Percentiles rank a stretch among this genome's conserved stretches.
These are phyloP conservation scores for Paramecium tetraurelia DNA, from an alignment of 73 alveolate genomes.

Conservation along the genomic window DNA sequence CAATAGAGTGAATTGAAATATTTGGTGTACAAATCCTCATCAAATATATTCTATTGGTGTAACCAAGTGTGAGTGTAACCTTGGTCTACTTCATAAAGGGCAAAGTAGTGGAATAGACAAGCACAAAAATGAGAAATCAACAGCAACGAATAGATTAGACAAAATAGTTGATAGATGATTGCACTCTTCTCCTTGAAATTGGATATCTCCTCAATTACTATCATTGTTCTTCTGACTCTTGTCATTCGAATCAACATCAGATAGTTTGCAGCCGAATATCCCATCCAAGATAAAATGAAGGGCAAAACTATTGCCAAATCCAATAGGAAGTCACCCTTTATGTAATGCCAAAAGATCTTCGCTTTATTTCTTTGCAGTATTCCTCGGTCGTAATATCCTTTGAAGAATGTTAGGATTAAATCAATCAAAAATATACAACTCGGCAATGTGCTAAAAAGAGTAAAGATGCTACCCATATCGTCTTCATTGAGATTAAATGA, in stretches of 20 bases:
- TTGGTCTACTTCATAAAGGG: not conserved
- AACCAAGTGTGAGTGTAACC: conserved; percentile 13
- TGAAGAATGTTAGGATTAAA: not conserved
- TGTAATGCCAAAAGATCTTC: conserved; percentile 31
- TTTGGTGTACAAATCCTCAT: not conserved
- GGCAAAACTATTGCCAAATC: conserved; percentile 8
- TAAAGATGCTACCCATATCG: not conserved
- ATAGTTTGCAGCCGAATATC: conserved; percentile 1
- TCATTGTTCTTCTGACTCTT: conserved; percentile 43
- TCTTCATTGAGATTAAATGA: conserved; percentile 14
- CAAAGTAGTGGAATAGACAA: conserved; percentile 34
- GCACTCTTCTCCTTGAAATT: conserved; percentile 32
- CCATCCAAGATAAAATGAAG: not conserved
- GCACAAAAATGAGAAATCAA: conserved; percentile 45
- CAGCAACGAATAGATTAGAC: conserved; percentile 2
- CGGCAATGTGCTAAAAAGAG: conserved; percentile 9
- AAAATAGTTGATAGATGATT: not conserved
- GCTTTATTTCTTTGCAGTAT: not conserved
- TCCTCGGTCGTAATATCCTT: conserved; percentile 20
- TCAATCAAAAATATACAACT: conserved; percentile 29
- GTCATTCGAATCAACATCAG: conserved; percentile 28
- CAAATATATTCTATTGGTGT: not conserved
- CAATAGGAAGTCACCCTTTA: not conserved
- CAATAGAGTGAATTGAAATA: conserved; percentile 26
- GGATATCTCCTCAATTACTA: not conserved